A percentile compares a stretch with the other conserved stretches of the same genome.
phyloP scores from a whole-genome alignment of 495 filamentous ascomycete genomes.

The Penicillium coprophilum region DNA sequence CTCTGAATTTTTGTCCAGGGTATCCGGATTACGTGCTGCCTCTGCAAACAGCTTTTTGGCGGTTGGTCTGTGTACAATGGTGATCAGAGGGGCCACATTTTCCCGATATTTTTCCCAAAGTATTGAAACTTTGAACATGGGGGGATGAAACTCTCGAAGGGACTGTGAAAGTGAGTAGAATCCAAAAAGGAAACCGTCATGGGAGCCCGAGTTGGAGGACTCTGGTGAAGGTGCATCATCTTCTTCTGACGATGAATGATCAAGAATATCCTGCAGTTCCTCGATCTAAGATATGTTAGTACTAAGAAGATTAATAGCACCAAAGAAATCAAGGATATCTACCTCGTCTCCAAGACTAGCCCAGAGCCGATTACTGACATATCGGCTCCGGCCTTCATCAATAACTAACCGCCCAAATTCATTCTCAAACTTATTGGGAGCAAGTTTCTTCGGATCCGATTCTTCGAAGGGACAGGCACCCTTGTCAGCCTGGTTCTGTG shows the following conservation, averaged over 20 bases:
- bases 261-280: slow-evolving; percentile 68
- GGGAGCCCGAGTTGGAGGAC: slow-evolving; percentile 50
- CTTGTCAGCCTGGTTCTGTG: slow-evolving; percentile 16
- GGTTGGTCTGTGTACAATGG: slow-evolving; percentile 64
- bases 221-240: slow-evolving; percentile 61
- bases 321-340: slow-evolving; percentile 9
- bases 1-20: slow-evolving; percentile 61
- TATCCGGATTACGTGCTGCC: slow-evolving; percentile 51
- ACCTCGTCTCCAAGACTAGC: slow-evolving; percentile 86
- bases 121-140: slow-evolving; percentile 59
- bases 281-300: slow-evolving; percentile 54
- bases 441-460: slow-evolving; percentile 27
- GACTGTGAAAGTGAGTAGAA: slow-evolving; percentile 59
- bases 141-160: slow-evolving; percentile 51
- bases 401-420: slow-evolving; percentile 82
- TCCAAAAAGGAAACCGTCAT: slow-evolving; percentile 69
- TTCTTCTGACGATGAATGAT: slow-evolving; percentile 64
- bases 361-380: slow-evolving; percentile 90
- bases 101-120: slow-evolving; percentile 69
- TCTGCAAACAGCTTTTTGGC: slow-evolving; percentile 48
- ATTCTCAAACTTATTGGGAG: slow-evolving; percentile 49
- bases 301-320: neutral
- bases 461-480: slow-evolving; percentile 33
- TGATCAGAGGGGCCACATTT: slow-evolving; percentile 71
- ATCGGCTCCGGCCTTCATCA: slow-evolving; percentile 76